Percentiles rank a stretch among this genome's conserved stretches.
Evolutionary conservation across 1,139 yeast species (phyloP).

Genomic region (Saccharomyces pastorianus): DNA sequence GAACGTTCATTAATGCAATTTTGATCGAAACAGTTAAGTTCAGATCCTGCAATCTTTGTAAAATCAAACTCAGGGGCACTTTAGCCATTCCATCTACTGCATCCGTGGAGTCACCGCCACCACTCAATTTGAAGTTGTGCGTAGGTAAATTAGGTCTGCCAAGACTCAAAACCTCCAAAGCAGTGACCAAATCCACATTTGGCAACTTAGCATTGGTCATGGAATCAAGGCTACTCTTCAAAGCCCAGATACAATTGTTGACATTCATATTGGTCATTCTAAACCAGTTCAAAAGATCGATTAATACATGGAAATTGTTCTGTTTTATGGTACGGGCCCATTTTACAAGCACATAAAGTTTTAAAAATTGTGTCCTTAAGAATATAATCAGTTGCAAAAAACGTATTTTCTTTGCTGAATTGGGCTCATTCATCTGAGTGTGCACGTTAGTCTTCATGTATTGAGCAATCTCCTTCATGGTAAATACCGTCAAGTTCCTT

Average conservation of each 20-base stretch:
- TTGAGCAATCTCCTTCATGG: conserved; percentile 30
- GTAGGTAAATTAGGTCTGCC: conserved; percentile 69
- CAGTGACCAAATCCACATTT: conserved; percentile 79
- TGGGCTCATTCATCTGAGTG: conserved; percentile 31
- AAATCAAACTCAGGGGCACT: conserved; percentile 50
- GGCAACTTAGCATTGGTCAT: conserved; percentile 81
- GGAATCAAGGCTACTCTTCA: conserved; percentile 52
- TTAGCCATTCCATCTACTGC: conserved; percentile 36
- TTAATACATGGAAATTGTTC: conserved; percentile 60
- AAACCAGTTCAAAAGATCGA: conserved; percentile 82
- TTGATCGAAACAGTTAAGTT: conserved; percentile 69
- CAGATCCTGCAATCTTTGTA: conserved; percentile 58
- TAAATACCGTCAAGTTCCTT: conserved; percentile 29
- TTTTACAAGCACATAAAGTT: conserved; percentile 74
- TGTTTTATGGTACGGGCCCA: conserved; percentile 65
- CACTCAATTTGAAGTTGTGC: conserved; percentile 40
- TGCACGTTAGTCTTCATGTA: conserved; percentile 29
- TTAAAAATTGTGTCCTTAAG: conserved; percentile 72
- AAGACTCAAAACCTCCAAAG: conserved; percentile 70
- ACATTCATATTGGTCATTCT: conserved; percentile 70
- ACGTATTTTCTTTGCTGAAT: conserved; percentile 55
- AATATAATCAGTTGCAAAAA: conserved; percentile 61
- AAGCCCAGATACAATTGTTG: conserved; percentile 54
- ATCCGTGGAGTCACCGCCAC: conserved; percentile 15
- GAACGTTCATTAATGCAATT: conserved; percentile 62